These are phyloP conservation scores for Basipetospora chlamydospora DNA, from an alignment of 2,329 filamentous ascomycete species.

Conservation along the genomic window DNA sequence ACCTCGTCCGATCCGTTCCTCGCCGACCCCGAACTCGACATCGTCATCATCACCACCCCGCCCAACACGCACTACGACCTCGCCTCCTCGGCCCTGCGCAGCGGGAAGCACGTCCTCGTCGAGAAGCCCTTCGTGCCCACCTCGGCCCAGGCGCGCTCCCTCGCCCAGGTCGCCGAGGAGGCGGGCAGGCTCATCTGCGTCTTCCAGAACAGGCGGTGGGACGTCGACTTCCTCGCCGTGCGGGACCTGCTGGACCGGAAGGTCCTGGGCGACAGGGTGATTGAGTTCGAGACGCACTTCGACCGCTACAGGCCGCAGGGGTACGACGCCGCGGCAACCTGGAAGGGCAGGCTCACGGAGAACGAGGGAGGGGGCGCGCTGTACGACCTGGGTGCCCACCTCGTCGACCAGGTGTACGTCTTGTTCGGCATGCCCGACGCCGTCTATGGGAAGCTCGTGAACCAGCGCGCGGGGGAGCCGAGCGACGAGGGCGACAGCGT, in stretches of 20 bases:
- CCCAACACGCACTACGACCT: conserved; percentile 57
- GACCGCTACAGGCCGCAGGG: conserved; percentile 55
- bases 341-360: conserved; percentile 51
- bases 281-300: conserved; percentile 70
- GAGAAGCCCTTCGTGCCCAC: conserved; percentile 76
- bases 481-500: conserved; percentile 41
- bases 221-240: conserved; percentile 61
- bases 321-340: conserved; percentile 38
- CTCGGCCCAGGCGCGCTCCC: conserved; percentile 48
- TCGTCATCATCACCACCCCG: conserved; percentile 58
- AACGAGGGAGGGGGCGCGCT: conserved; percentile 50
- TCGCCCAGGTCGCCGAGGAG: conserved; percentile 40
- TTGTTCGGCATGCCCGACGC: conserved; percentile 54
- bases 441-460: conserved; percentile 54
- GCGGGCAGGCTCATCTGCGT: conserved; percentile 43
- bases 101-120: conserved; percentile 63
- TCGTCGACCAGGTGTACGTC: conserved; percentile 60
- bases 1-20: conserved; percentile 47
- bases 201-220: conserved; percentile 68
- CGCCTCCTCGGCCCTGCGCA: conserved; percentile 47
- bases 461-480: conserved; percentile 39
- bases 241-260: conserved; percentile 44
- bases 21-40: conserved; percentile 48
- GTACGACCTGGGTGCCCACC: conserved; percentile 63
- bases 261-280: conserved; percentile 48